Conservation (phyloP, 2,329 filamentous ascomycete species). For the Beauveria bassiana region DNA sequence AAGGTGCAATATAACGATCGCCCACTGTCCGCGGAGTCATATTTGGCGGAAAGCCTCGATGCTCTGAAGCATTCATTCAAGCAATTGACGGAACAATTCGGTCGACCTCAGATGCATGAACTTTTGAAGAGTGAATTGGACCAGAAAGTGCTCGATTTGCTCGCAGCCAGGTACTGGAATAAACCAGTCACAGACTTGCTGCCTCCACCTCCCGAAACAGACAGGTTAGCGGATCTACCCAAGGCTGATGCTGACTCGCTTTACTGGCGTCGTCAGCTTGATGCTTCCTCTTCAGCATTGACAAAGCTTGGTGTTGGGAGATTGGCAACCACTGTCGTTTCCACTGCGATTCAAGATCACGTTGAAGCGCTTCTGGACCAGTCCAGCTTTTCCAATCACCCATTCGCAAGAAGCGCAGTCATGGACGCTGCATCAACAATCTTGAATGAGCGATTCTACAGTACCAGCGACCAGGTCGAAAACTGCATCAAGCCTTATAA, state of each 20-base stretch:
- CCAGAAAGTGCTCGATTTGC: slow-evolving; percentile 85
- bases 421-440: slow-evolving; percentile 84
- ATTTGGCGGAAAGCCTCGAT: slow-evolving; percentile 89
- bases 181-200: slow-evolving; percentile 82
- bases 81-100: slow-evolving; percentile 82
- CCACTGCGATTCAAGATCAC: slow-evolving; percentile 76
- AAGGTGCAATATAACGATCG: slow-evolving; percentile 99
- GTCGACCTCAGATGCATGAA: slow-evolving; percentile 79
- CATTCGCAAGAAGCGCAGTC: slow-evolving; percentile 89
- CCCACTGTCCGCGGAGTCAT: slow-evolving; percentile 88
- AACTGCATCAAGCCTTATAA: slow-evolving; percentile 99
- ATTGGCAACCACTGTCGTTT: slow-evolving; percentile 84
- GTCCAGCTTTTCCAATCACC: slow-evolving; percentile 83
- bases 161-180: slow-evolving; percentile 96
- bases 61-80: slow-evolving; percentile 98
- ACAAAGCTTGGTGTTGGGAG: slow-evolving; percentile 93
- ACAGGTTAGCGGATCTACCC: slow-evolving; percentile 69
- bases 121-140: slow-evolving; percentile 88
- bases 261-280: slow-evolving; percentile 91
- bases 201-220: slow-evolving; percentile 55
- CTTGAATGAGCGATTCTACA: slow-evolving; percentile 89
- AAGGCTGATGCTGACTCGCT: slow-evolving; percentile 78
- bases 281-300: slow-evolving; percentile 80
- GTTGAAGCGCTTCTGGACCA: slow-evolving; percentile 70
- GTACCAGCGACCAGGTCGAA: slow-evolving; percentile 94